A percentile compares a stretch with the other conserved stretches of the same genome.
These are phyloP conservation scores for Wickerhamiella hasegawae DNA, from an alignment of 805 yeast genomes.

Conservation along the genomic window DNA sequence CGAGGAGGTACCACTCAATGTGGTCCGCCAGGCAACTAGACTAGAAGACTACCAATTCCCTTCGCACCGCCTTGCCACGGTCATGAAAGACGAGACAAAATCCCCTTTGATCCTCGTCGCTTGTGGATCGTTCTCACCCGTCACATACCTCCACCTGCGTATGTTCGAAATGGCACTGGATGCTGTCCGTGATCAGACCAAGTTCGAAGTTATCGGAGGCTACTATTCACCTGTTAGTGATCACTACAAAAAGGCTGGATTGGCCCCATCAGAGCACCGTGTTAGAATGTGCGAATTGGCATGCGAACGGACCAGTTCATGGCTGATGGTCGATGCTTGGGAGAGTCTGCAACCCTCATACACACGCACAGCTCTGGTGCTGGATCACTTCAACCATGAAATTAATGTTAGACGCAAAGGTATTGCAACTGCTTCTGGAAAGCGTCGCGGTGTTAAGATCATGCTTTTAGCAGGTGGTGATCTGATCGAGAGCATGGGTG, in stretches of 20 bases:
- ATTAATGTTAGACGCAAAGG: constrained; percentile 86
- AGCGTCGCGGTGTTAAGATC: constrained; percentile 66
- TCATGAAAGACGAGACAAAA: constrained; percentile 56
- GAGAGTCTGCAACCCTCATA: constrained; percentile 83
- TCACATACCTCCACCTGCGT: constrained; percentile 83
- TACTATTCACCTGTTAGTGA: constrained; percentile 86
- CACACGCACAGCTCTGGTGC: constrained; percentile 85
- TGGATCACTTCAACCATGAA: constrained; percentile 94
- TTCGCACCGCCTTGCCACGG: constrained; percentile 62
- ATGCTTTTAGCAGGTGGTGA: constrained; percentile 98
- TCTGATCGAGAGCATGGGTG: constrained; percentile 97
- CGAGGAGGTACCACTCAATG: constrained; percentile 94
- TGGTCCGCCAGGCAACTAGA: constrained; percentile 67
- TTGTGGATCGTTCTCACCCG: constrained; percentile 93
- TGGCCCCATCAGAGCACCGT: constrained; percentile 77
- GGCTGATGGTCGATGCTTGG: constrained; percentile 99
- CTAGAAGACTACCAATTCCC: constrained; percentile 68
- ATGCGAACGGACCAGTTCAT: constrained; percentile 87
- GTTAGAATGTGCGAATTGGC: constrained; percentile 98
- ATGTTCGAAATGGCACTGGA: constrained; percentile 99
- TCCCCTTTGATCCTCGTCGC: constrained; percentile 89
- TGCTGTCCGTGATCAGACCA: constrained; percentile 74
- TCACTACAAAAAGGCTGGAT: constrained; percentile 82
- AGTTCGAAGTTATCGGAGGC: constrained; percentile 93
- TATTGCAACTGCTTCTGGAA: constrained; percentile 32